Conservation (phyloP, 441 rosid species). For the Pelargonium australe region DNA sequence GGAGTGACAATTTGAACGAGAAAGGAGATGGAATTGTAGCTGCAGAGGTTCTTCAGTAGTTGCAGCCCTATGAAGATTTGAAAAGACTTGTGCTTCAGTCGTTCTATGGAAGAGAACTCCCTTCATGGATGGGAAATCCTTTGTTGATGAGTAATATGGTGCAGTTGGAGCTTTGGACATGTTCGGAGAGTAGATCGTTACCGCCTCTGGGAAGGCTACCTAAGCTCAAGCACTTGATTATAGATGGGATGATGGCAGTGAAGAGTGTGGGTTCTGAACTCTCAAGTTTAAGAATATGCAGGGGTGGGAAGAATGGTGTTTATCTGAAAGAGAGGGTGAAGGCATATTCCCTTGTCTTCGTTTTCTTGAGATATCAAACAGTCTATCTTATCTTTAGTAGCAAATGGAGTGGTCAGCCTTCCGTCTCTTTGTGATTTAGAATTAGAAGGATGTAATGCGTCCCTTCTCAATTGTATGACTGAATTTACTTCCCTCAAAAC, state of each 20-base stretch:
- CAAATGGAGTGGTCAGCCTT: no score
- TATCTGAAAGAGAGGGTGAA: not conserved
- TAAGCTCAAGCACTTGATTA: constrained; percentile 11
- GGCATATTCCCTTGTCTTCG: constrained; percentile 21
- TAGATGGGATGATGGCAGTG: constrained; percentile 5
- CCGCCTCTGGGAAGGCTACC: constrained; percentile 28
- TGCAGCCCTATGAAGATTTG: constrained; percentile 16
- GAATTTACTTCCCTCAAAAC: not conserved
- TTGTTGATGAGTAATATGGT: constrained; percentile 10
- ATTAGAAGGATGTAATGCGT: not conserved
- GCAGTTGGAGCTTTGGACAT: not conserved
- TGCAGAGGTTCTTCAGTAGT: constrained; percentile 9
- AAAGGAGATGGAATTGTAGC: not conserved
- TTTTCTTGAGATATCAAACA: no score
- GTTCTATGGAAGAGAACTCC: constrained; percentile 15
- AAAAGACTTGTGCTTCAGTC: constrained; percentile 7
- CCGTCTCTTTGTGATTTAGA: not conserved
- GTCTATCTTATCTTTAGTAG: no score
- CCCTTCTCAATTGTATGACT: not conserved
- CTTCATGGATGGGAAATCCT: constrained; percentile 21
- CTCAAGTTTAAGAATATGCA: constrained; percentile 17
- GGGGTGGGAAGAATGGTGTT: constrained; percentile 16
- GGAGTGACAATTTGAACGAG: not conserved
- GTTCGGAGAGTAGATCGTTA: constrained; percentile 4
- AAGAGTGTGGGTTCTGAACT: constrained; percentile 2